Percentiles rank a stretch among this genome's conserved stretches.
Evolutionary conservation across 23 red algal species (phyloP).

Genomic region (Chondrus crispus): DNA sequence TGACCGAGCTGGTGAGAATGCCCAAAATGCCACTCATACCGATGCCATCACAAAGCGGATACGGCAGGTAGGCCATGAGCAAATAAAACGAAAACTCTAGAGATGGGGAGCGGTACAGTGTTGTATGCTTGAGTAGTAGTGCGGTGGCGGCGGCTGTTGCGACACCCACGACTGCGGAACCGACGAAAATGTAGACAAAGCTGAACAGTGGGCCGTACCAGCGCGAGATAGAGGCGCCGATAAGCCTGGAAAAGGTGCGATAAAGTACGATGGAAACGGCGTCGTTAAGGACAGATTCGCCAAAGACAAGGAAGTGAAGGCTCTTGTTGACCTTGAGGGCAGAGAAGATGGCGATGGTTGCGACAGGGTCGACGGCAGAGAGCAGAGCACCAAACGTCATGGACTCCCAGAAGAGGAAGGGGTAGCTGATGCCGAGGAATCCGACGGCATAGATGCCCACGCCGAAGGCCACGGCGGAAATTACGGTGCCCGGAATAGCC

Average conservation of each 20-base stretch:
- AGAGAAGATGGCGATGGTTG: slow-evolving; percentile 98
- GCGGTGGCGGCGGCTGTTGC: slow-evolving; percentile 51
- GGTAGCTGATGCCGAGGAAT: slow-evolving; percentile 61
- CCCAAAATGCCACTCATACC: slow-evolving; percentile 91
- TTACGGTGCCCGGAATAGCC: slow-evolving; percentile 89
- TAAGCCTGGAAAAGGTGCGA: slow-evolving; percentile 75
- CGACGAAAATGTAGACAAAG: slow-evolving; percentile 94
- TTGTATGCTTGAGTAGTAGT: slow-evolving; percentile 80
- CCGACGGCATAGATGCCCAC: slow-evolving; percentile 81
- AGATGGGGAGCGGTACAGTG: slow-evolving; percentile 76
- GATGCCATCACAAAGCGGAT: slow-evolving; percentile 92
- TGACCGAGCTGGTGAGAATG: slow-evolving; percentile 85
- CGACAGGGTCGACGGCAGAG: slow-evolving; percentile 97
- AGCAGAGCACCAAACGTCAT: slow-evolving; percentile 96
- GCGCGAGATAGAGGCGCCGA: slow-evolving; percentile 42
- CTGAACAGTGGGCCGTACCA: slow-evolving; percentile 61
- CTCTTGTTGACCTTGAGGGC: slow-evolving; percentile 97
- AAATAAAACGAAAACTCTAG: slow-evolving; percentile 91
- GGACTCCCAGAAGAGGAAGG: slow-evolving; percentile 91
- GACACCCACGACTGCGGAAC: slow-evolving; percentile 83
- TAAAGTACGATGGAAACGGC: slow-evolving; percentile 98
- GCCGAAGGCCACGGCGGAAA: slow-evolving; percentile 88
- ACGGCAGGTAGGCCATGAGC: slow-evolving; percentile 94
- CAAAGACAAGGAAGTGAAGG: slow-evolving; percentile 98
- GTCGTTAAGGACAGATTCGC: slow-evolving; percentile 98